These are phyloP conservation scores for Heteromeles arbutifolia DNA, from an alignment of 306 rosid genomes.

Conservation along the genomic window DNA sequence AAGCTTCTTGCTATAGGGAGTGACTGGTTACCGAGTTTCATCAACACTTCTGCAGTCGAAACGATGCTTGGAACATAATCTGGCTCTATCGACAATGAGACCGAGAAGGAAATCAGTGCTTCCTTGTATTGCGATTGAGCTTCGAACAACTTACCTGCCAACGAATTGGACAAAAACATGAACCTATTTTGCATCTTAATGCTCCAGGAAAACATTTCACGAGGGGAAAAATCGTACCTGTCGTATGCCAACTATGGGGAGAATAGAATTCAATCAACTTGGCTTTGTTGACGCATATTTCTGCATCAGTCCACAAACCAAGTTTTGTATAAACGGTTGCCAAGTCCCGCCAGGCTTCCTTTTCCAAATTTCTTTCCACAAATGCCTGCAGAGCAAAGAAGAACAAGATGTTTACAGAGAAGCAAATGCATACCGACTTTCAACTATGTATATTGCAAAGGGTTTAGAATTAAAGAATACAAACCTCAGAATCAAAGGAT, in stretches of 20 bases:
- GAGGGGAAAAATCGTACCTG: constrained; percentile 32
- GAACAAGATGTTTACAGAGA: not conserved
- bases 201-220: not conserved
- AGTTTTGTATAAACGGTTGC: constrained; percentile 58
- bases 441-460: no score
- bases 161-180: constrained; percentile 1
- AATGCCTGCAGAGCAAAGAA: constrained; percentile 40
- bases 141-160: constrained; percentile 54
- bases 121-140: constrained; percentile 51
- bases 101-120: constrained; percentile 61
- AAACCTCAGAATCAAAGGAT: constrained; percentile 42
- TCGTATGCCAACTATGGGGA: constrained; percentile 63
- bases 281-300: constrained; percentile 67
- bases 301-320: constrained; percentile 62
- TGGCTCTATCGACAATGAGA: constrained; percentile 61
- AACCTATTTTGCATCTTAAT: not conserved
- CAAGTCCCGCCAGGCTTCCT: constrained; percentile 74
- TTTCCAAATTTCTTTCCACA: constrained; percentile 46
- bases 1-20: constrained; percentile 74
- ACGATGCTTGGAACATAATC: constrained; percentile 68
- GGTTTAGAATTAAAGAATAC: constrained; percentile 9
- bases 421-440: not conserved
- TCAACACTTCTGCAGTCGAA: constrained; percentile 58
- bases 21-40: constrained; percentile 47
- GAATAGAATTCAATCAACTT: constrained; percentile 46